phyloP scores from a whole-genome alignment of 2,329 filamentous ascomycete species.

The Aspergillus ochraceoroseus region DNA sequence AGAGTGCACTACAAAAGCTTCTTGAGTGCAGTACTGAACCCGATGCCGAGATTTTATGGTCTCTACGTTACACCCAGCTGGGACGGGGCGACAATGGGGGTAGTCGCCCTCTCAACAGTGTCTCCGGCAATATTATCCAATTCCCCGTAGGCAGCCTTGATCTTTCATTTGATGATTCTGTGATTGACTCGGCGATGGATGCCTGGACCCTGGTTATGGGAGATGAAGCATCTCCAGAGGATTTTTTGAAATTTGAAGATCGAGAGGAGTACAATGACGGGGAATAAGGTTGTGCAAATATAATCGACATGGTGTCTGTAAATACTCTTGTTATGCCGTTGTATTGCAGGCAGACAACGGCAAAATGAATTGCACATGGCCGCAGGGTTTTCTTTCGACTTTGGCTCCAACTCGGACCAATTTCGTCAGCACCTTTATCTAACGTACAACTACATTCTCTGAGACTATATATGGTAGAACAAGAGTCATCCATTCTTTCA shows the following conservation, averaged over 20 bases:
- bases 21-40: constrained; percentile 33
- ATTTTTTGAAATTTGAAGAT: constrained; percentile 76
- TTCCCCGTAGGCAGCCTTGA: constrained; percentile 60
- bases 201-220: constrained; percentile 65
- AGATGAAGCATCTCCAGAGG: constrained; percentile 45
- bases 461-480: too few relatives aligned
- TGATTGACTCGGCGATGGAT: constrained; percentile 61
- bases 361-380: background rate
- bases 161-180: constrained; percentile 67
- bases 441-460: too few relatives aligned
- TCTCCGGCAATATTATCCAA: constrained; percentile 47
- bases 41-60: constrained; percentile 48
- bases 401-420: too few relatives aligned
- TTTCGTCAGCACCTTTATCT: too few relatives aligned
- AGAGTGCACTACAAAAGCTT: constrained; percentile 39
- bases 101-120: constrained; percentile 13
- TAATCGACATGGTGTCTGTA: background rate
- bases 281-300: constrained; percentile 17
- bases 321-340: background rate
- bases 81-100: constrained; percentile 23
- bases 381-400: too few relatives aligned
- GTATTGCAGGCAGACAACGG: constrained; percentile 6
- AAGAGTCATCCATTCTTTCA: too few relatives aligned
- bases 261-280: constrained; percentile 60
- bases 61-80: constrained; percentile 49